Evolutionary conservation across 2,329 filamentous ascomycete genomes (phyloP).

Genomic region (Penicillium sp.): DNA sequence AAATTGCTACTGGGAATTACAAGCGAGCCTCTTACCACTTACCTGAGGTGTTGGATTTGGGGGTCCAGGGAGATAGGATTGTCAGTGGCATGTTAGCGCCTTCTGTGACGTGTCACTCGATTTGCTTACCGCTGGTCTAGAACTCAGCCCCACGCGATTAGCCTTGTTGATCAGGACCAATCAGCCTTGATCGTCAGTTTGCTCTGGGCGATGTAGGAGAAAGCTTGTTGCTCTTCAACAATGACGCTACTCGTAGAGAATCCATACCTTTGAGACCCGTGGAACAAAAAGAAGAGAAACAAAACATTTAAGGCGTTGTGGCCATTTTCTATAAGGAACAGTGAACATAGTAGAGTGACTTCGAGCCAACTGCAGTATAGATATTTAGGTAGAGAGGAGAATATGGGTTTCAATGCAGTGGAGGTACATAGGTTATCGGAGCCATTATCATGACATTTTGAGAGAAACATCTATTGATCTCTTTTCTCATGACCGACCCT

Average conservation of each 20-base stretch:
- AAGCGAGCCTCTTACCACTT: background rate
- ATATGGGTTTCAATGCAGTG: too few species aligned
- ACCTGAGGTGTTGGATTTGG: background rate
- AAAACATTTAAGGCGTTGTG: background rate
- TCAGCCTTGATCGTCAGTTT: background rate
- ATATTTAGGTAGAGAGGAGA: background rate
- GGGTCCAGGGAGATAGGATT: too few species aligned
- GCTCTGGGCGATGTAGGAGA: too few species aligned
- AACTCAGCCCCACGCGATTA: conserved; percentile 1
- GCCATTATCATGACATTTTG: background rate
- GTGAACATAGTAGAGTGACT: background rate
- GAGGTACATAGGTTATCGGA: background rate
- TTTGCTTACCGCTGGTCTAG: background rate
- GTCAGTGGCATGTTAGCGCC: background rate
- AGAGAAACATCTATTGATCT: background rate
- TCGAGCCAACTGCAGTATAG: background rate
- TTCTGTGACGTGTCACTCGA: background rate
- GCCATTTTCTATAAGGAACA: background rate
- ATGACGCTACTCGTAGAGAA: background rate
- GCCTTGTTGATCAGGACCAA: background rate
- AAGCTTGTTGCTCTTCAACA: background rate
- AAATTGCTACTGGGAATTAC: background rate
- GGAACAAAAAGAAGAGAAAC: too few species aligned
- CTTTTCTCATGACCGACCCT: background rate
- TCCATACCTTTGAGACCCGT: background rate